A percentile compares a stretch with the other conserved stretches of the same genome.
Evolutionary conservation across 192 early-diverging fungal genomes (phyloP).

Genomic region (Coemansia umbellata): DNA sequence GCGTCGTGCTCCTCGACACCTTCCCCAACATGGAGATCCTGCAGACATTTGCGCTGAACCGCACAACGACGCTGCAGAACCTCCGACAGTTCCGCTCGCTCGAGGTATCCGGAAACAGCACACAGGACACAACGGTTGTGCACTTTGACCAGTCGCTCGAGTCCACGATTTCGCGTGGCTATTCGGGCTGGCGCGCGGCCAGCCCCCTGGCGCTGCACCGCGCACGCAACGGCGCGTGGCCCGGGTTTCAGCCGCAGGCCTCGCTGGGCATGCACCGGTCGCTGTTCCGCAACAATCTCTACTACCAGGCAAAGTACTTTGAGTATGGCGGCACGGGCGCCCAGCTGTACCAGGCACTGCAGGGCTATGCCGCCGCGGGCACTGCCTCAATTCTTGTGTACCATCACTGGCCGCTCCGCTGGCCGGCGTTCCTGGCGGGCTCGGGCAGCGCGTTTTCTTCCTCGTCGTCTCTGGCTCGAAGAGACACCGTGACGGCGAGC

Average conservation of each 20-base stretch:
- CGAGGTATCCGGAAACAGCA: background rate
- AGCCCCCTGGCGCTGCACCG: slow-evolving; percentile 49
- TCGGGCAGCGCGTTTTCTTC: slow-evolving; percentile 23
- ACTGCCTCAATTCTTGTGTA: slow-evolving; percentile 40
- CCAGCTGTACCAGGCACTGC: slow-evolving; percentile 39
- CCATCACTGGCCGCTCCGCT: slow-evolving; percentile 53
- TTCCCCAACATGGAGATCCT: slow-evolving; percentile 51
- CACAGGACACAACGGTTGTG: slow-evolving; percentile 8
- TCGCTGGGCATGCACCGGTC: slow-evolving; percentile 42
- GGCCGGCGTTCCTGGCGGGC: slow-evolving; percentile 39
- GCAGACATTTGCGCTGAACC: slow-evolving; percentile 49
- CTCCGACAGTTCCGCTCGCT: slow-evolving; percentile 35
- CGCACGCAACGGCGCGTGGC: slow-evolving; percentile 36
- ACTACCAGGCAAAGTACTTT: slow-evolving; percentile 54
- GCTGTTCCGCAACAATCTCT: slow-evolving; percentile 46
- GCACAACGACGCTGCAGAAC: slow-evolving; percentile 48
- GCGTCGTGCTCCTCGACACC: slow-evolving; percentile 49
- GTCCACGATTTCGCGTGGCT: slow-evolving; percentile 15
- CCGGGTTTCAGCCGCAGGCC: slow-evolving; percentile 36
- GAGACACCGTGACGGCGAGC: slow-evolving; percentile 6
- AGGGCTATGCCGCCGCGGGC: slow-evolving; percentile 20
- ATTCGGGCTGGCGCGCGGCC: slow-evolving; percentile 41
- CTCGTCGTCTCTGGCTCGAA: background rate
- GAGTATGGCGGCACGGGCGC: slow-evolving; percentile 52
- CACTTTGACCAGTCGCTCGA: slow-evolving; percentile 34